Conservation (phyloP, 345 rosid species). For the Populus alba region DNA sequence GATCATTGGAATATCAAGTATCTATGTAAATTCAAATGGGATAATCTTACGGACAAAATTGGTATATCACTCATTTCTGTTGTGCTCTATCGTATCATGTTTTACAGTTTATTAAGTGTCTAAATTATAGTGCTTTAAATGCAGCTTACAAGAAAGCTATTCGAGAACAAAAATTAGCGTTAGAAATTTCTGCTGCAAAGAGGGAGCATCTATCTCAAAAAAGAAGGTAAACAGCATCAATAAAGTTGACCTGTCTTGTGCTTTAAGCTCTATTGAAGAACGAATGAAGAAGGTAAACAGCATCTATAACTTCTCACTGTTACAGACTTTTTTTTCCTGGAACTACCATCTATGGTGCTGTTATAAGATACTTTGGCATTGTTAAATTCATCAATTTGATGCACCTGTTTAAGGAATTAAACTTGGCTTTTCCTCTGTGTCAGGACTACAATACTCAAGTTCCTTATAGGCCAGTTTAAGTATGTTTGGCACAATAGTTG, state of each 20-base stretch:
- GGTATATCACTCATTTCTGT: slow-evolving; percentile 40
- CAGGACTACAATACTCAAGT: neutral
- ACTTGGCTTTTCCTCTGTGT: neutral
- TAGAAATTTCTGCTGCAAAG: slow-evolving; percentile 88
- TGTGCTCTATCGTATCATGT: neutral
- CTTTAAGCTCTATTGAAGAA: slow-evolving; percentile 64
- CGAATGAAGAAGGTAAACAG: slow-evolving; percentile 69
- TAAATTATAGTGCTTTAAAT: slow-evolving; percentile 25
- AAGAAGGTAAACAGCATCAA: too few species aligned
- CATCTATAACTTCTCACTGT: neutral
- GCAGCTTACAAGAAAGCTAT: slow-evolving; percentile 80
- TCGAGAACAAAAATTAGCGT: slow-evolving; percentile 71
- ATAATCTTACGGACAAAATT: slow-evolving; percentile 80
- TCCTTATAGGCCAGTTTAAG: neutral
- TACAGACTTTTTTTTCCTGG: too few species aligned
- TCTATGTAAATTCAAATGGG: slow-evolving; percentile 94
- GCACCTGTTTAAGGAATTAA: too few species aligned
- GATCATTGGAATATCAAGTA: too few species aligned
- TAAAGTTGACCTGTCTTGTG: slow-evolving; percentile 71
- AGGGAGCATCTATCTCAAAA: slow-evolving; percentile 78
- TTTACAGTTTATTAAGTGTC: slow-evolving; percentile 1
- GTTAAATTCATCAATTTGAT: too few species aligned
- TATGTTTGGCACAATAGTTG: neutral
- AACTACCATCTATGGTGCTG: too few species aligned
- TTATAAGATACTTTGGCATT: too few species aligned